Evolutionary conservation across 2,329 filamentous ascomycete genomes (phyloP), one percentile per base, ranked within the genome.

Genomic region (Colletotrichum acutatum): DNA sequence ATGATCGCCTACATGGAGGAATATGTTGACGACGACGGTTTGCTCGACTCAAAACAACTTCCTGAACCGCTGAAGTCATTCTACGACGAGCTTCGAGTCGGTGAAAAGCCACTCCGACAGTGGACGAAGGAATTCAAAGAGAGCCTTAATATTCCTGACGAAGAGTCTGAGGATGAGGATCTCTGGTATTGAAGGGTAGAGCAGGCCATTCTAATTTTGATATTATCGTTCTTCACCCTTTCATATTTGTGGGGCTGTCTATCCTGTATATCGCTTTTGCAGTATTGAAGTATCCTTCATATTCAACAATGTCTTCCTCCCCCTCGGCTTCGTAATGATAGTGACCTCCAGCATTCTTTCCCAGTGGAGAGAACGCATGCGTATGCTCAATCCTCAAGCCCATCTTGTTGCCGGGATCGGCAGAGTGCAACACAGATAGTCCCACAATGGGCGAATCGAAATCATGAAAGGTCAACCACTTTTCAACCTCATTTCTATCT

Each of bases 351-450:
- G 78, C 76, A 12, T 70, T 75, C 58, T 76, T 63, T 5, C 78
- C 79, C 7, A 77, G 72, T 1, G 75, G 59, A 3, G 83, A 82
- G 66, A 85, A 86, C 26, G 82, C 83, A 77, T 87, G 86, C 4
- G 85, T 86, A 74, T 88, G 85, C 74, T 88, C 86, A 76, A 86
- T 83, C 32, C 85, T 77, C 62, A 87, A 71, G 0, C 78, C 81
- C 72, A 86, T 68, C 52, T 32, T 22, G 7, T 79, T 74, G 8
- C 76, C 81, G 0, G 82, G 82, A 69, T 86, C 83, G 9, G 81
- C 80, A 16, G 84, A 83, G 75, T 86, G 84, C 52, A 86, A 76
- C 0, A 85, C 83, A 11, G 78, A 81, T 66, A 86, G 74, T 58
- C 84, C 85, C 0, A 84, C 79, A 19, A 85, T 74, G 1, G 81